Evolutionary conservation across 176 grass and related monocot genomes (phyloP).

Genomic region (Tillandsia leiboldiana): DNA sequence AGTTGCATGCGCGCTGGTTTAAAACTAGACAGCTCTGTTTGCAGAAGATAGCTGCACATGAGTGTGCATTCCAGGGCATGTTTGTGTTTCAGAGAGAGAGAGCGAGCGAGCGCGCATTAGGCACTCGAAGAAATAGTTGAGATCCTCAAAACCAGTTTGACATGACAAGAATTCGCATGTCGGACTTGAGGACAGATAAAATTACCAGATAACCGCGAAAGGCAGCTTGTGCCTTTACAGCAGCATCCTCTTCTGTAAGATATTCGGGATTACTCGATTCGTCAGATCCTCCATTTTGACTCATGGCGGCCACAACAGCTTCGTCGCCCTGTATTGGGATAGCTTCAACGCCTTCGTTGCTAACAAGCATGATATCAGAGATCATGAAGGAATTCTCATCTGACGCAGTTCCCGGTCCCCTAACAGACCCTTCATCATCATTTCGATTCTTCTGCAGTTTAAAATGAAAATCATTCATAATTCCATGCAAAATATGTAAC

Average conservation of each 20-base stretch:
- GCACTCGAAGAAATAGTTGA: not conserved
- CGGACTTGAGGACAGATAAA: not conserved
- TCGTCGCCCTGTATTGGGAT: constrained; percentile 15
- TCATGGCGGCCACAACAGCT: constrained; percentile 1
- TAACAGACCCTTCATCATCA: not conserved
- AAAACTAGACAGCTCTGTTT: not conserved
- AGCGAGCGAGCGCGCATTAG: not conserved
- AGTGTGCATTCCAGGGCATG: not conserved
- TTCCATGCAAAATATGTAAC: not conserved
- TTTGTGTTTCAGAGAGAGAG: not conserved
- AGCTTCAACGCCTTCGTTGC: constrained; percentile 25
- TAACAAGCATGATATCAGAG: constrained; percentile 1
- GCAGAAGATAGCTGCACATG: not conserved
- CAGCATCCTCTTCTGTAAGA: constrained; percentile 58
- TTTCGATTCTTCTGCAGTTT: not conserved
- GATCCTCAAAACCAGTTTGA: not conserved
- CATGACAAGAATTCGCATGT: not conserved
- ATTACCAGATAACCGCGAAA: constrained; percentile 92
- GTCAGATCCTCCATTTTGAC: constrained; percentile 25
- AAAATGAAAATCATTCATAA: not conserved
- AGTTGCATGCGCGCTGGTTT: not conserved
- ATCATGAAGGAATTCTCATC: not conserved
- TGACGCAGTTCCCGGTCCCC: not conserved
- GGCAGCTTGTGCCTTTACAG: constrained; percentile 77
- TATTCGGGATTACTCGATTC: constrained; percentile 28